phyloP scores from a whole-genome alignment of 495 filamentous ascomycete genomes.

The Sabuloglossum arenarium region DNA sequence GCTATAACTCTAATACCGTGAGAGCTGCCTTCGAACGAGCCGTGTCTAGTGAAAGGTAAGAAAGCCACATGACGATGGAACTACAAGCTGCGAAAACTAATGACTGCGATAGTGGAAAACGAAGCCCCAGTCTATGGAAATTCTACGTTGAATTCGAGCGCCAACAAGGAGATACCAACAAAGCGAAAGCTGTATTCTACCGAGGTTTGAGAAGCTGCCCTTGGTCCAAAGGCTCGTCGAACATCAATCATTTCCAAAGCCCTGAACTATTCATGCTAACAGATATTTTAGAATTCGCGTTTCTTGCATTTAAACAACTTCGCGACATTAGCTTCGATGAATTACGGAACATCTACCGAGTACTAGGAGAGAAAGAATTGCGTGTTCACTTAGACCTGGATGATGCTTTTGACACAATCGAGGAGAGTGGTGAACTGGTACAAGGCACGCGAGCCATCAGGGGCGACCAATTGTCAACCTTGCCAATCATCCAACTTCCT shows the following conservation, averaged over 20 bases:
- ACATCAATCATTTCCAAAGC: neutral
- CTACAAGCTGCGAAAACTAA: conserved; percentile 15
- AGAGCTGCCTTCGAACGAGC: conserved; percentile 54
- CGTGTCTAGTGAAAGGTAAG: conserved; percentile 18
- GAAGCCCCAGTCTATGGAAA: conserved; percentile 34
- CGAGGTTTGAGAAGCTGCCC: conserved; percentile 39
- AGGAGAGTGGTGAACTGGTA: no score
- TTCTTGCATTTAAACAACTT: conserved; percentile 4
- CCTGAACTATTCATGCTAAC: neutral
- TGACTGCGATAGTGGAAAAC: conserved; percentile 13
- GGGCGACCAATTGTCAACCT: neutral
- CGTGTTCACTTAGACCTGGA: conserved; percentile 6
- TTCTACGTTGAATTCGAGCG: conserved; percentile 37
- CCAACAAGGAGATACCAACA: conserved; percentile 16
- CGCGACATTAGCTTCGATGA: neutral
- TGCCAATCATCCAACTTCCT: neutral
- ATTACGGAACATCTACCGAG: conserved; percentile 1
- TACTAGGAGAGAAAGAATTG: conserved; percentile 6
- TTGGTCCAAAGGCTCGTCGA: conserved; percentile 37
- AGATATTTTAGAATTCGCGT: neutral
- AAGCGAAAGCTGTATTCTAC: conserved; percentile 27
- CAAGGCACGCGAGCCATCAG: neutral
- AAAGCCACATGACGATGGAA: conserved; percentile 1
- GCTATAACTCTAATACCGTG: conserved; percentile 36
- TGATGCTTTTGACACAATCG: neutral